Conservation (phyloP, 2,329 filamentous ascomycete species). For the Phaeoacremonium minimum region DNA sequence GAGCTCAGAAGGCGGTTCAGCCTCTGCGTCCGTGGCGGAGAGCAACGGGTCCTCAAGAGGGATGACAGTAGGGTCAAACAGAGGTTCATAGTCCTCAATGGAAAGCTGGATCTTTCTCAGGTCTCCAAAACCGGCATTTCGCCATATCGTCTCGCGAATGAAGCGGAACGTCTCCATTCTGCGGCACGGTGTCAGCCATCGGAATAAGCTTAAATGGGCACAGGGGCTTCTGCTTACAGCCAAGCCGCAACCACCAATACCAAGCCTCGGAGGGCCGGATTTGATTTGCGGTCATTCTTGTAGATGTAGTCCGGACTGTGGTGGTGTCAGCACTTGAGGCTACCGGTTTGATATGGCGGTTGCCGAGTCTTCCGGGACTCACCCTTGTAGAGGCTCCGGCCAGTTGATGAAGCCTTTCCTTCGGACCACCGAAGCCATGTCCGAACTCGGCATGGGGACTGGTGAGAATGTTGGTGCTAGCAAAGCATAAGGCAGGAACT, state of each 20-base stretch:
- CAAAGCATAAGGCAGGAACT: too few relatives aligned
- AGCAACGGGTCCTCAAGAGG: constrained; percentile 31
- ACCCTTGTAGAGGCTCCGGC: constrained; percentile 28
- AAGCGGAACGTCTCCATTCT: constrained; percentile 52
- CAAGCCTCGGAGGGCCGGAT: constrained; percentile 54
- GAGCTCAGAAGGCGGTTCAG: constrained; percentile 7
- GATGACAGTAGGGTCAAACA: constrained; percentile 41
- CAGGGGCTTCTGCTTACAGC: constrained; percentile 36
- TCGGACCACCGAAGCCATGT: not conserved
- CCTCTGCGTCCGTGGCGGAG: not conserved
- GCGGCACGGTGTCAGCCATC: constrained; percentile 6
- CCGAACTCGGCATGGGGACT: too few relatives aligned
- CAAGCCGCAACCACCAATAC: constrained; percentile 48
- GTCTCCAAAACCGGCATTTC: constrained; percentile 57
- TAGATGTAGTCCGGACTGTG: constrained; percentile 34
- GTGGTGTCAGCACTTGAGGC: constrained; percentile 5
- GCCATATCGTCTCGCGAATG: constrained; percentile 54
- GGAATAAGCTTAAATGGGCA: too few relatives aligned
- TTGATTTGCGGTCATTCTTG: constrained; percentile 40
- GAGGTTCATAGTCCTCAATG: constrained; percentile 45
- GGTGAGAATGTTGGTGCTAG: too few relatives aligned
- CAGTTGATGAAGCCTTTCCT: constrained; percentile 27
- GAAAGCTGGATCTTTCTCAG: constrained; percentile 48
- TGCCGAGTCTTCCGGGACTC: constrained; percentile 7
- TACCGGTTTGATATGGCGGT: not conserved